Base-by-base conservation (phyloP, 768 basidiomycete species). In the Krasilnikovozyma curviuscula region DNA sequence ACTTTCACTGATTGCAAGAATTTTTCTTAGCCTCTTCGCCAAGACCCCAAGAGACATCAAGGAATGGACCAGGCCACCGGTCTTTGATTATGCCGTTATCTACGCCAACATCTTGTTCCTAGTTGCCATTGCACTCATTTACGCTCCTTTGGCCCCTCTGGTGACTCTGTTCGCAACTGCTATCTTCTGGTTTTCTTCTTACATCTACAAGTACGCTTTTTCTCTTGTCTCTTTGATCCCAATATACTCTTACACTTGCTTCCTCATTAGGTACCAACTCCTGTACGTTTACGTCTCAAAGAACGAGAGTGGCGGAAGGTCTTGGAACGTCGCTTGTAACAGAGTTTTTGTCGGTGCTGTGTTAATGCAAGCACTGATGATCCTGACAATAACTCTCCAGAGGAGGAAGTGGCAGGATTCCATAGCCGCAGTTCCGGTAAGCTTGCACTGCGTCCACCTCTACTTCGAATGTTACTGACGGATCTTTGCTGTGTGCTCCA, bases 221-320 rank as follows among this genome's bases (percentile, higher is more conserved):
- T 14, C 25, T 41, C 25, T 3, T 28, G 6, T 24, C 14, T 28
- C 13, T 25, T 41, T 12, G 4, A 40, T 7, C 6, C 21, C 6
- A 24, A 21, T 16, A 24, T 16, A 21, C 23, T 21, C 39, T 40
- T 14, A 23, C 30, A 24, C 7, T 5, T 41, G 9, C 9, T n/a
- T 33, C 32, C 10, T 10, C 9, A 9, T 33, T 33, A 9, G 6
- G 42, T 29, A 1, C 21, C 82, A 89, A 68, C 70, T 95, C 42
- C 86, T 95, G 78, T 97, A 91, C 63, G 84, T 91, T 49, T 89
- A 73, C 61, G 68, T 84, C 40, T 77, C 86, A 6, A 78, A 77
- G 53, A 81, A 86, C 13, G 93, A 98, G 66, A 83, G 79, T 44
- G 93, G 91, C 49, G 93, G 93, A 5, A 34, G 62, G 1, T 47